Percentiles rank a stretch among this genome's conserved stretches.
phyloP scores from a whole-genome alignment of 192 early-diverging fungal species.

The Rhizophagus prolifer region DNA sequence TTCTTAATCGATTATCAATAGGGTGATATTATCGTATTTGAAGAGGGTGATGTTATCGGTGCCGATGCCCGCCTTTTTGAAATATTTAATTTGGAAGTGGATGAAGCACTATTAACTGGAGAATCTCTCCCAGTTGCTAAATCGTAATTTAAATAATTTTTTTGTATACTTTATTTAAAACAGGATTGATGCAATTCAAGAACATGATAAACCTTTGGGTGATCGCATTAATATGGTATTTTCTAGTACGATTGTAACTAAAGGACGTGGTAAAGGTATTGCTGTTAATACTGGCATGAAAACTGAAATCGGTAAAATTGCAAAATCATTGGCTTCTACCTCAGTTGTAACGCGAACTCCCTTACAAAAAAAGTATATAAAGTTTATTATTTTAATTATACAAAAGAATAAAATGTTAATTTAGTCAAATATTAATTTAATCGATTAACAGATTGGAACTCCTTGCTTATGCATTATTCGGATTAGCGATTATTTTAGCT shows the following conservation, averaged over 20 bases:
- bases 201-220: conserved; percentile 72
- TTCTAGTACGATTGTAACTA: conserved; percentile 83
- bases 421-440: too few relatives aligned
- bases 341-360: conserved; percentile 57
- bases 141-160: conserved; percentile 35
- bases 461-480: conserved; percentile 77
- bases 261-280: conserved; percentile 91
- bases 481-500: conserved; percentile 59
- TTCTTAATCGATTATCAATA: neutral
- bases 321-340: conserved; percentile 71
- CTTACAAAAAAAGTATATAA: conserved; percentile 53
- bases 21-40: conserved; percentile 85
- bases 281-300: conserved; percentile 80
- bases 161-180: too few relatives aligned
- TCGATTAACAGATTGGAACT: conserved; percentile 47
- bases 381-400: too few relatives aligned
- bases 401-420: too few relatives aligned
- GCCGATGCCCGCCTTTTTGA: conserved; percentile 87
- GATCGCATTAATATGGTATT: conserved; percentile 93
- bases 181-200: conserved; percentile 59
- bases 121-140: conserved; percentile 86
- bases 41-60: conserved; percentile 92
- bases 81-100: conserved; percentile 84
- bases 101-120: conserved; percentile 92
- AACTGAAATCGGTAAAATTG: conserved; percentile 94